Evolutionary conservation across 768 basidiomycete genomes (phyloP).

Genomic region (Tephrocybe sp.): DNA sequence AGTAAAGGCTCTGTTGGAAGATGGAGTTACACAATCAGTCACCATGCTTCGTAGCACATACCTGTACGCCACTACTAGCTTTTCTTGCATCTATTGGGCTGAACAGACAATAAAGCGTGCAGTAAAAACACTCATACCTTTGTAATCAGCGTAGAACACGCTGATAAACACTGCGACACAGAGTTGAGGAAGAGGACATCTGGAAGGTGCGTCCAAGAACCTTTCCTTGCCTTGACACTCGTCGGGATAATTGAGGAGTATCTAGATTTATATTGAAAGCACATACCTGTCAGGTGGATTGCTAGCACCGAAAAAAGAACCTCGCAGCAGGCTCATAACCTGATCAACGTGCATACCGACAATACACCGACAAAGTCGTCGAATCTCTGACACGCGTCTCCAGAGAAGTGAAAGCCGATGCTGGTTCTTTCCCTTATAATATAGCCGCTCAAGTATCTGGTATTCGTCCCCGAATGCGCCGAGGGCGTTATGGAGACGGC

Average conservation of each 20-base stretch:
- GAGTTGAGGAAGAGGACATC: conserved; percentile 31
- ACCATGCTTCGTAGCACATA: conserved; percentile 21
- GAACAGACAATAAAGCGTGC: neutral
- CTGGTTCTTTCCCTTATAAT: conserved; percentile 83
- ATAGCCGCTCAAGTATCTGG: conserved; percentile 62
- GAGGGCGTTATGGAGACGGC: conserved; percentile 48
- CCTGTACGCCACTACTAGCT: conserved; percentile 48
- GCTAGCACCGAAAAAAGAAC: conserved; percentile 49
- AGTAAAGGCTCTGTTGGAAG: conserved; percentile 49
- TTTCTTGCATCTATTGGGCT: conserved; percentile 18
- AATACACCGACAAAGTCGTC: conserved; percentile 48
- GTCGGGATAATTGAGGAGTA: neutral
- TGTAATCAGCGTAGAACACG: conserved; percentile 38
- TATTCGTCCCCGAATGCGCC: conserved; percentile 49
- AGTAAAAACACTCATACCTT: conserved; percentile 38
- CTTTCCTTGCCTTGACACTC: conserved; percentile 54
- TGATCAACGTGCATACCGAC: conserved; percentile 28
- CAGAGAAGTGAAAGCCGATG: conserved; percentile 71
- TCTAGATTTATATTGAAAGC: neutral
- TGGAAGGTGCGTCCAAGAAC: conserved; percentile 67
- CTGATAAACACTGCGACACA: conserved; percentile 34
- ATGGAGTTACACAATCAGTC: neutral
- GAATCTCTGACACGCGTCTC: conserved; percentile 61
- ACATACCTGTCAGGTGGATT: conserved; percentile 37
- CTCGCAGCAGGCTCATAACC: conserved; percentile 39